Conservation (phyloP, 108 stramenopile species). For the Chaetoceros muelleri region DNA sequence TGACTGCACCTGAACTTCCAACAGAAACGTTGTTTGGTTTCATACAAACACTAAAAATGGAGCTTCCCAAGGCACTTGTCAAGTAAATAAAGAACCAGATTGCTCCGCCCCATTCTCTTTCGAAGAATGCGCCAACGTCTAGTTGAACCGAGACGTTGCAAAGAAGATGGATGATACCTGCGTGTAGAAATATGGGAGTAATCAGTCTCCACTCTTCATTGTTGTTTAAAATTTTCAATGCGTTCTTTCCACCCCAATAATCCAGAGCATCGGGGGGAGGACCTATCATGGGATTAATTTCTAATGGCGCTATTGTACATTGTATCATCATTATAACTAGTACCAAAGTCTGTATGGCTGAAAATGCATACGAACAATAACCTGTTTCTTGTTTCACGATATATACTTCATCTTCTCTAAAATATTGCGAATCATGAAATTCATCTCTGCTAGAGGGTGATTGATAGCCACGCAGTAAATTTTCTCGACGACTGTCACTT, state of each 20-base stretch:
- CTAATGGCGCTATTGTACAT: constrained; percentile 61
- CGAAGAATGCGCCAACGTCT: constrained; percentile 68
- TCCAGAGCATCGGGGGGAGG: constrained; percentile 71
- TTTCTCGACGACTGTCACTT: not conserved
- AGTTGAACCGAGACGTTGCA: constrained; percentile 67
- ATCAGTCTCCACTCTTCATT: constrained; percentile 60
- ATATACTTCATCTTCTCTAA: constrained; percentile 26
- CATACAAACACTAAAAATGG: constrained; percentile 38
- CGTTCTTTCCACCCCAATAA: constrained; percentile 85
- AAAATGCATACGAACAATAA: constrained; percentile 42
- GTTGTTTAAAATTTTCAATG: constrained; percentile 64
- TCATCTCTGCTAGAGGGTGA: not conserved
- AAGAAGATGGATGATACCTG: constrained; percentile 67
- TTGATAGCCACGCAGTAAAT: not conserved
- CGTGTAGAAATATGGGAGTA: constrained; percentile 75
- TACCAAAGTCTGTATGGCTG: constrained; percentile 36
- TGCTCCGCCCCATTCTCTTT: constrained; percentile 71
- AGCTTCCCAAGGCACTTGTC: constrained; percentile 41
- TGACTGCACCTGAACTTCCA: constrained; percentile 69
- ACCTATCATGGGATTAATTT: constrained; percentile 77
- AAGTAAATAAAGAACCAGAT: constrained; percentile 68
- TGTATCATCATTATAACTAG: constrained; percentile 59
- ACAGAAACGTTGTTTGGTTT: constrained; percentile 72
- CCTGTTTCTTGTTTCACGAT: constrained; percentile 50
- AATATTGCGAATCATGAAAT: not conserved